Evolutionary conservation across 2,329 filamentous ascomycete genomes (phyloP), one percentile per base, ranked within the genome.

Genomic region (Penicillium brasilianum): DNA sequence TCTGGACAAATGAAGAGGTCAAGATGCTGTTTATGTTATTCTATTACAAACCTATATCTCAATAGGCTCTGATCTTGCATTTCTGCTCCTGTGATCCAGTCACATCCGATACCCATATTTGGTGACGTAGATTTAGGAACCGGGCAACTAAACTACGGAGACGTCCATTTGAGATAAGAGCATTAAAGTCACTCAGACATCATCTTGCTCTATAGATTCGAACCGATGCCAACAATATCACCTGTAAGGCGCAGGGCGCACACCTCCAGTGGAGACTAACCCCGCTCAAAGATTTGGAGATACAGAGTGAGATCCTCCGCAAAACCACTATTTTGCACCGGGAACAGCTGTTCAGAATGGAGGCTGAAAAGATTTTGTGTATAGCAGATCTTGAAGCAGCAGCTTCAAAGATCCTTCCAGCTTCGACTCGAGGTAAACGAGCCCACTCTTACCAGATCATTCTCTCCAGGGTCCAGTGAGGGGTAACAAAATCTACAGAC

Each of bases 401-500:
- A 32, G 66, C 62, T 36, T 66, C 62, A 8, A 41, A 49, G 14
- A 59, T 48, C 7, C 51, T 68, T 1, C 56, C 66, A 10, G 20
- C 39, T 2, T 48, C 60, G 28, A 64, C 50, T 22, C 59, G 57
- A 67, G 66, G 64, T 68, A 65, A 51, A 1, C 11, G 20, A 30
- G 30, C 16, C 20, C 25, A 9, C 14, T 18, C 22, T 10, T 11
- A 7, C 14, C 16, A 11, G 25, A 9, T 36, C 13, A 37, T 7
- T 14, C 22, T 2, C 11, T 1, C 2, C 22, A 28, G 11, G 43
- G 14, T 25, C 43, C 57, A 61, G 64, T 50, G 32, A 39, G 18
- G 55, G 50, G 55, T n/a, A 20, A 22, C 13, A 30, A 10, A 22
- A 44, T 25, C 36, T 39, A 13, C 62, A 79, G 84, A 85, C 53